Evolutionary conservation across 208 protist genomes (phyloP).

Genomic region (Acanthamoeba healyi): DNA sequence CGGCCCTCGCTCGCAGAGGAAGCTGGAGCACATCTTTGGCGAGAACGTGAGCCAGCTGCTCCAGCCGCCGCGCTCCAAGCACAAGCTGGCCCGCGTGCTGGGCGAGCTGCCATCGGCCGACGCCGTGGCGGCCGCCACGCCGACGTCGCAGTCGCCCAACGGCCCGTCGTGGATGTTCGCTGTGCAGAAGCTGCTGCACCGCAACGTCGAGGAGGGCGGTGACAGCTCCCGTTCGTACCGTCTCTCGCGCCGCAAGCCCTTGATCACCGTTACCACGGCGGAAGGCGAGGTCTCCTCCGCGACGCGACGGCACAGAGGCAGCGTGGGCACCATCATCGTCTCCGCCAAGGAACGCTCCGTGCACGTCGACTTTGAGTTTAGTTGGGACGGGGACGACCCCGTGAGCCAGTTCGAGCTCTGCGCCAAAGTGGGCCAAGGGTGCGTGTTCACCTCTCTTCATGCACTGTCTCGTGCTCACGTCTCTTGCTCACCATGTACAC

Average conservation of each 20-base stretch:
- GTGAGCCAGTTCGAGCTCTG: neutral
- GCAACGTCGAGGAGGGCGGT: neutral
- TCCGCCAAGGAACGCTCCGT: neutral
- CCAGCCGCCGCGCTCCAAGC: neutral
- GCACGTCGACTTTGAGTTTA: conserved; percentile 17
- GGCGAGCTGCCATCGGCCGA: neutral
- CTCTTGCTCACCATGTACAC: neutral
- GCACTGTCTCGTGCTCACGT: neutral
- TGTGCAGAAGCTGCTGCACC: neutral
- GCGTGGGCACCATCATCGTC: neutral
- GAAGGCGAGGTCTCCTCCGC: too few species aligned
- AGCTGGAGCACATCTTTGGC: neutral
- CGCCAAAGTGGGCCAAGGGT: neutral
- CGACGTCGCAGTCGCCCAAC: neutral
- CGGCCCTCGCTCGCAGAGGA: neutral
- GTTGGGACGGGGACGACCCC: neutral
- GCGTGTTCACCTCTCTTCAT: neutral
- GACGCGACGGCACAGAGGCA: neutral
- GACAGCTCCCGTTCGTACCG: neutral
- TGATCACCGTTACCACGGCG: neutral
- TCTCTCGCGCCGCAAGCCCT: neutral
- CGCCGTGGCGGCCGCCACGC: too few species aligned
- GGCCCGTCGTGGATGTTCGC: neutral
- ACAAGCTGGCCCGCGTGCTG: neutral
- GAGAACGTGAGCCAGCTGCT: neutral